Base-by-base conservation (phyloP, 2,329 filamentous ascomycete genomes). In the Monilinia polystroma region DNA sequence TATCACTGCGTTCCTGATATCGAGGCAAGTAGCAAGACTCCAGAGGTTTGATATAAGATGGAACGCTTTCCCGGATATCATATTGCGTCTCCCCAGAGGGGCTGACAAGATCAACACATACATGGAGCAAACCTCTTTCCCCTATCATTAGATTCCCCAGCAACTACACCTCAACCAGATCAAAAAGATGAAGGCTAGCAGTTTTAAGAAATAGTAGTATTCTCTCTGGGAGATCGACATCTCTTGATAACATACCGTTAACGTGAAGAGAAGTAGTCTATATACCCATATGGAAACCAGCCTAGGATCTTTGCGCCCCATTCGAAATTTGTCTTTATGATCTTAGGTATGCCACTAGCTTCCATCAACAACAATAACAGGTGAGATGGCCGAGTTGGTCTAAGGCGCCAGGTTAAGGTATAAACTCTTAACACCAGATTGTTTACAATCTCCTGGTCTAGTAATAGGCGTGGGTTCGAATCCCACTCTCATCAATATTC, bases 331-430 rank as follows among this genome's bases (percentile, higher is more conserved):
- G 8, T 3, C n/a, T 41, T 45, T 0, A 26, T 45, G 45, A 12
- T 1, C 16, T 1, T 2, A 1, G 1, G 0, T 0, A 0, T 0
- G 2, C 1, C 38, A 2, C 8, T 14, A 0, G 10, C 14, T 1
- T 8, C 1, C 10, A 47, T 32, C 41, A 58, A 58, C 45, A 8
- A 2, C 29, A 53, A 11, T 10, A 49, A 11, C 12, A 16, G 57
- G 58, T 60, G 58, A 60, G 58, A 60, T 60, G 45, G 45, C 58
- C 43, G 57, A 60, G 57, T 60, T 49, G 57, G 57, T 60, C 57
- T 49, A 60, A 60, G 57, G 57, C 57, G 57, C 57, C 57, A 60
- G 57, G 57, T 60, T 60, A 60, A 60, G 57, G 57, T 60, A 16
- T 23, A 35, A 8, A 47, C 43, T 47, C 29, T 51, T 60, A 51